Base-by-base conservation (phyloP, 2,329 filamentous ascomycete genomes). In the Pseudocercospora pini-densiflorae region DNA sequence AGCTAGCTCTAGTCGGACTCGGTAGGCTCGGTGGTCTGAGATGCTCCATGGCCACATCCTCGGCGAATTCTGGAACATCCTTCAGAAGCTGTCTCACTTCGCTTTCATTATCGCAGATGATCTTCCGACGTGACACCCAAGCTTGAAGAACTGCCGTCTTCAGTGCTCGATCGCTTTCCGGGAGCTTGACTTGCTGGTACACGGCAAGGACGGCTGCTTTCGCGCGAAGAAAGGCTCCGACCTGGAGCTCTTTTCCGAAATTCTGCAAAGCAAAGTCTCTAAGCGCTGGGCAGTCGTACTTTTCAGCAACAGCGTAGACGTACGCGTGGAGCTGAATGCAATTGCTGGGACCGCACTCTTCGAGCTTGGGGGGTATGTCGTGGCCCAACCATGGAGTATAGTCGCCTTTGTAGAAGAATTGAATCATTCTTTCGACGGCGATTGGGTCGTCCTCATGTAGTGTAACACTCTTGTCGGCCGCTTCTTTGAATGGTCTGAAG, bases 111-210 rank as follows among this genome's bases (percentile, higher is more conserved):
- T 6, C 2, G 10, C 4, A 1, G 23, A 53, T 8, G 19, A 23
- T 10, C 23, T 24, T 21, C 9, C 47, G n/a, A 7, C 21, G 19
- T 9, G 21, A 14, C 27, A 57, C 27, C 31, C 23, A 51, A 3
- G 14, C 19, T 23, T 33, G 49, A 19, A 58, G 21, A 1, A 58
- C 9, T 9, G 19, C 23, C 1, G 36, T 27, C 8, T 21, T 33
- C 24, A 61, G 59, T 0, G 14, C n/a, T 12, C 16, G 6, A 16
- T 55, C 57, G 14, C 19, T 33, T 4, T 65, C 63, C 5, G 31
- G 29, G 5, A 65, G 63, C 21, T 33, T 9, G 21, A 61, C 49
- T 14, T 65, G 43, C n/a, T 57, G 51, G 40, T 61, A 65, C 14
- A 58, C 58, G 5, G 51, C 21, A 2, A 27, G 21, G 3, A 43